Base-by-base conservation (phyloP, 2,329 filamentous ascomycete species). In the Colletotrichum sp. region DNA sequence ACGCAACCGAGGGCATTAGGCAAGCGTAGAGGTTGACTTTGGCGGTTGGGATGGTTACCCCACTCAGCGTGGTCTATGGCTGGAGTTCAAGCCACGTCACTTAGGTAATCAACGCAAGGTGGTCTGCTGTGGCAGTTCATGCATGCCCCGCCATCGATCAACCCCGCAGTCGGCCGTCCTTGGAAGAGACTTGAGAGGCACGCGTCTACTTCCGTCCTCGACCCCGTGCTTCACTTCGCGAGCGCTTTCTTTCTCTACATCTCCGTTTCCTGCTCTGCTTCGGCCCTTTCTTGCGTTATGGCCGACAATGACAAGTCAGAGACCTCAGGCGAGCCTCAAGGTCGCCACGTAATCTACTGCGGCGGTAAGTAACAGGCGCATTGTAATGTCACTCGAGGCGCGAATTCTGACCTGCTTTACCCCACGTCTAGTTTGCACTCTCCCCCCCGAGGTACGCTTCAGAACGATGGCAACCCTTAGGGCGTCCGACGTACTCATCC, bases 371-470 rank as follows among this genome's bases (percentile, higher is more conserved):
- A 71, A 74, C 44, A 8, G 13, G 26, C 59, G 30, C 49, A 59
- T 72, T 44, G 36, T 26, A 30, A 63, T 10, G n/a, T 30, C 59
- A 63, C 57, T 55, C 32, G 8, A 64, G 71, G 65, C 24, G 62
- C 75, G 52, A 77, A 75, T 75, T 69, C 62, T 72, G 49, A 76
- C 59, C 28, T 69, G 12, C 34, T 39, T 26, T 21, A 65, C 64
- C 55, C 77, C 52, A 49, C 73, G 44, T 78, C 21, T 79, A 94
- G 92, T 93, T 66, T 94, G 92, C 85, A 90, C 90, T 76, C 86
- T 94, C 72, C 92, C 92, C 44, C 92, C 92, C 70, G 92, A 94
- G 90, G 92, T 93, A 89, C 77, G 83, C 57, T 30, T 21, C 39
- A 18, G 34, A 9, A 60, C 55, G 12, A 15, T 63, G 36, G 32